These are phyloP conservation scores for Spathaspora sp. DNA, from an alignment of 805 yeast species.

Conservation along the genomic window DNA sequence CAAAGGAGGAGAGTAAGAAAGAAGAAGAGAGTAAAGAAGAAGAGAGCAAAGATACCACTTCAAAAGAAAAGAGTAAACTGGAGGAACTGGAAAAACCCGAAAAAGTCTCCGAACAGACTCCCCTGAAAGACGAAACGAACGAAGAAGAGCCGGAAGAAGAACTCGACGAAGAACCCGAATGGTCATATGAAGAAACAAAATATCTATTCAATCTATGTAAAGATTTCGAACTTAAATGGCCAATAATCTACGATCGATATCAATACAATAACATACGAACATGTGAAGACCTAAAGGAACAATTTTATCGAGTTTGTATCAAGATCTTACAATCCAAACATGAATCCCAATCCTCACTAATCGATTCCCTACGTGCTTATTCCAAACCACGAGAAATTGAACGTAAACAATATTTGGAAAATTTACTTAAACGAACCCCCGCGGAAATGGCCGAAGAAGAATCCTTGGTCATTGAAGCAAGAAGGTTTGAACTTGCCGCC, in stretches of 20 bases:
- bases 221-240: constrained; percentile 62
- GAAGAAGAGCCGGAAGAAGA: background rate
- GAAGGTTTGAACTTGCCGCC: constrained; percentile 88
- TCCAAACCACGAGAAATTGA: constrained; percentile 70
- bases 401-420: constrained; percentile 76
- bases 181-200: constrained; percentile 77
- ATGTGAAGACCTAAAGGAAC: constrained; percentile 78
- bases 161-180: constrained; percentile 24
- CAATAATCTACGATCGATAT: constrained; percentile 61
- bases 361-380: constrained; percentile 60
- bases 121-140: constrained; percentile 29
- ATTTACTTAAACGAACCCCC: constrained; percentile 78
- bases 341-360: constrained; percentile 38
- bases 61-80: constrained; percentile 6
- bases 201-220: constrained; percentile 72
- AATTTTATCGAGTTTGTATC: constrained; percentile 69
- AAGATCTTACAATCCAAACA: constrained; percentile 44
- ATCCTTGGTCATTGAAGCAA: constrained; percentile 86
- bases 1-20: constrained; percentile 2
- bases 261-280: constrained; percentile 35
- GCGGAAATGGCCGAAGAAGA: constrained; percentile 99
- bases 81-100: background rate
- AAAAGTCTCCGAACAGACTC: constrained; percentile 6
- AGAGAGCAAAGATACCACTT: constrained; percentile 18
- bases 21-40: constrained; percentile 10